A percentile compares a stretch with the other conserved stretches of the same genome.
phyloP scores from a whole-genome alignment of 2,329 filamentous ascomycete genomes.

The Didymosphaeria variabile region DNA sequence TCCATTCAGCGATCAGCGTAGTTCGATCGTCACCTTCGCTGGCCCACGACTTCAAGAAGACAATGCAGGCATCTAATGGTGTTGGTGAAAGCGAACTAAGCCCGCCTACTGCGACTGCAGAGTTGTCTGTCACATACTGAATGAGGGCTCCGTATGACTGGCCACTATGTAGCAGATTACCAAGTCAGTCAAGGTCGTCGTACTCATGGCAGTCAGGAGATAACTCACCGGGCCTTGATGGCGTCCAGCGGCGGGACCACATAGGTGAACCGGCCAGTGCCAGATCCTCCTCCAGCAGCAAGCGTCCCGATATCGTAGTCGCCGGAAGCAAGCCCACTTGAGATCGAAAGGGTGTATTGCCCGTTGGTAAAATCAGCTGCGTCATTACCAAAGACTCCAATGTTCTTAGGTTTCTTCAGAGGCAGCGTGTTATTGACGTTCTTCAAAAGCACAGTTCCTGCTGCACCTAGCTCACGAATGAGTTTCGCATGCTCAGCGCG shows the following conservation, averaged over 20 bases:
- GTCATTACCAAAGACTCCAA: conserved; percentile 61
- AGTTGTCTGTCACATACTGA: conserved; percentile 55
- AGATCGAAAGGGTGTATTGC: conserved; percentile 15
- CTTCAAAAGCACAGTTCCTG: conserved; percentile 56
- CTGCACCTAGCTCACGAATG: conserved; percentile 53
- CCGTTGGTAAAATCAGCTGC: conserved; percentile 61
- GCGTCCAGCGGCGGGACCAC: conserved; percentile 54
- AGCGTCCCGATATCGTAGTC: conserved; percentile 56
- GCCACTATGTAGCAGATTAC: conserved; percentile 1
- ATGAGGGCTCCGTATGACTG: conserved; percentile 52
- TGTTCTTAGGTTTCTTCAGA: conserved; percentile 58
- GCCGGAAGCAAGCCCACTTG: conserved; percentile 16
- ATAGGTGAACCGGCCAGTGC: conserved; percentile 51
- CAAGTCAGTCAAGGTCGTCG: not conserved
- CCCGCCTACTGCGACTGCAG: conserved; percentile 39
- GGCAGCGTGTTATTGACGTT: conserved; percentile 60
- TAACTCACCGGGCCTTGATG: conserved; percentile 40
- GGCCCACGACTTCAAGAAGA: conserved; percentile 66
- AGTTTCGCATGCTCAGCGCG: conserved; percentile 44
- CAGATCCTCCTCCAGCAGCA: conserved; percentile 52
- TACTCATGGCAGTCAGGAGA: not conserved
- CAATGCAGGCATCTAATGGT: conserved; percentile 58
- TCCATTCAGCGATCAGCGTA: conserved; percentile 53
- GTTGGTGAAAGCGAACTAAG: conserved; percentile 37
- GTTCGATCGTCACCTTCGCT: conserved; percentile 55